Conservation (phyloP, 306 rosid species). For the Medicago arabica region DNA sequence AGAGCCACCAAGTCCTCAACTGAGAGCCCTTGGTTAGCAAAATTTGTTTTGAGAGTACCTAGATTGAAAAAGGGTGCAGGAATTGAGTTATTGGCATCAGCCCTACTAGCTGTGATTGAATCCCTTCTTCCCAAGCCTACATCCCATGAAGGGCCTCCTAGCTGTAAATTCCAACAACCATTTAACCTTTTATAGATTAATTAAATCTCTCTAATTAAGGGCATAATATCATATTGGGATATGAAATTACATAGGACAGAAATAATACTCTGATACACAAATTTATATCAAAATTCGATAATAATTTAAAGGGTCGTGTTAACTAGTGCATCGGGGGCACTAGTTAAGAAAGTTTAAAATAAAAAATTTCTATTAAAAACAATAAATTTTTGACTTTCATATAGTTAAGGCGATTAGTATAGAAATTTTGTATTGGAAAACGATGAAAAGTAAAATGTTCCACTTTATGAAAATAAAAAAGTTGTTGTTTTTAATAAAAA, state of each 20-base stretch:
- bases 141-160: constrained; percentile 70
- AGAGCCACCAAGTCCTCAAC: constrained; percentile 61
- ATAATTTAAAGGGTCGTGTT: no score
- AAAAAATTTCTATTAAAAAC: no score
- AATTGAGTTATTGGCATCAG: constrained; percentile 52
- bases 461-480: no score
- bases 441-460: no score
- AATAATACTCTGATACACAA: no score
- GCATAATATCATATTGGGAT: background rate
- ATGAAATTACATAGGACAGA: constrained; percentile 27
- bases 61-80: constrained; percentile 47
- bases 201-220: background rate
- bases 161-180: constrained; percentile 41
- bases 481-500: no score
- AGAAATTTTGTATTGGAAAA: no score
- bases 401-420: no score
- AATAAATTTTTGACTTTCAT: no score
- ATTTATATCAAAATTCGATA: no score
- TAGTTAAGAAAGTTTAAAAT: no score
- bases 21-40: constrained; percentile 56
- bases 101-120: constrained; percentile 58
- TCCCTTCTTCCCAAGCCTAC: constrained; percentile 69
- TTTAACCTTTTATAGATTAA: background rate
- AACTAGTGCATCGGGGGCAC: no score
- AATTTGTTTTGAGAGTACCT: constrained; percentile 44